Percentiles rank a stretch among this genome's conserved stretches.
Conservation (phyloP, 768 basidiomycete species). For the Boletus reticulatus region DNA sequence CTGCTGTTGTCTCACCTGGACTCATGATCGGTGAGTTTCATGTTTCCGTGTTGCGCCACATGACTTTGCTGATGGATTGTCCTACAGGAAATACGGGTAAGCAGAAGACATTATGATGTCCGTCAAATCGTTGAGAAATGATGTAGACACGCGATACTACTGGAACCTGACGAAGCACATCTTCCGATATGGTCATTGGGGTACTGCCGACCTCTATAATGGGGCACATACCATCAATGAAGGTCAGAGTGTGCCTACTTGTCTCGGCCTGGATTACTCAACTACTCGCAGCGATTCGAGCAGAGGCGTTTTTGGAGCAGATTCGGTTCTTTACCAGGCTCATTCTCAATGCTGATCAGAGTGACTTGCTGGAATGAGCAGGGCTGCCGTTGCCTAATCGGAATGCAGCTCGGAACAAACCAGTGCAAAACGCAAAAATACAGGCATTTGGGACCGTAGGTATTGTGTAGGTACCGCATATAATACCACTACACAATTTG, state of each 20-base stretch:
- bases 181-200: conserved; percentile 42
- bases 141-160: conserved; percentile 42
- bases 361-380: conserved; percentile 20
- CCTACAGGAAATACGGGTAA: conserved; percentile 24
- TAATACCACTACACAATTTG: too few relatives aligned
- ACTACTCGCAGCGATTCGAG: conserved; percentile 24
- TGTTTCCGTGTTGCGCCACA: not conserved
- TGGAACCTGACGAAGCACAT: conserved; percentile 47
- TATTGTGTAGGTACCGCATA: too few relatives aligned
- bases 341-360: conserved; percentile 34
- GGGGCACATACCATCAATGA: conserved; percentile 31
- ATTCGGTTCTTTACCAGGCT: conserved; percentile 34
- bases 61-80: conserved; percentile 3
- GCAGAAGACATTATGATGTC: conserved; percentile 12
- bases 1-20: conserved; percentile 38
- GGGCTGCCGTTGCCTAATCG: too few relatives aligned
- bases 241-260: conserved; percentile 12
- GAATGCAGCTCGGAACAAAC: too few relatives aligned
- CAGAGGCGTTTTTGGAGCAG: conserved; percentile 28
- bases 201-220: conserved; percentile 32
- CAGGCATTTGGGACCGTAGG: too few relatives aligned
- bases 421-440: too few relatives aligned
- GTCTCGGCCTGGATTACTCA: not conserved
- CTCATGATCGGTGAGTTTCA: conserved; percentile 15
- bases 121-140: conserved; percentile 2